Conservation (phyloP, 2,329 filamentous ascomycete species). For the Fusarium pseudograminearum region DNA sequence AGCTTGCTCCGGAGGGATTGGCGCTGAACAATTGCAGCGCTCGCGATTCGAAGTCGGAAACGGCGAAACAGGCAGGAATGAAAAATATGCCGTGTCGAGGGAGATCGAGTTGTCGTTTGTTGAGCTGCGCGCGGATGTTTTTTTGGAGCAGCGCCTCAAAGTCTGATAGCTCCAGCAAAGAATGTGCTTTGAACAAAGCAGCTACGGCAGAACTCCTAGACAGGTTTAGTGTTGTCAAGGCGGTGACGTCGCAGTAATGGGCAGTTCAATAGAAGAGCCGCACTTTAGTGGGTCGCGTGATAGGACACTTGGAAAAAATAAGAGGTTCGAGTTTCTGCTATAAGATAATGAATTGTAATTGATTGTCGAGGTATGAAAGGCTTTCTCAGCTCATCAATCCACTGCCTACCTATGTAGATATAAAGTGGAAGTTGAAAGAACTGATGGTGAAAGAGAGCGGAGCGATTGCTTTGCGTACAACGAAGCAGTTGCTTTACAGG, state of each 20-base stretch:
- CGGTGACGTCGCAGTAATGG: conserved; percentile 20
- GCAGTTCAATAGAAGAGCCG: conserved; percentile 22
- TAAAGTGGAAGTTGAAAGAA: neutral
- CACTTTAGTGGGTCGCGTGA: conserved; percentile 20
- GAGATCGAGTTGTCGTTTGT: conserved; percentile 24
- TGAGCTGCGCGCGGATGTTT: conserved; percentile 34
- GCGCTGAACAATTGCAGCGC: conserved; percentile 14
- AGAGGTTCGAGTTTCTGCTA: neutral
- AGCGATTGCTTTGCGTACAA: neutral
- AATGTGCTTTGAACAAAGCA: conserved; percentile 35
- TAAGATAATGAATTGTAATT: neutral
- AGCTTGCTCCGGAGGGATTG: conserved; percentile 21
- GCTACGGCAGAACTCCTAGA: conserved; percentile 31
- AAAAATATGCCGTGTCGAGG: neutral
- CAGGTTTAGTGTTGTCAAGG: conserved; percentile 18
- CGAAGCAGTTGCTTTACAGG: neutral
- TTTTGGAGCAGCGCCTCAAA: conserved; percentile 27
- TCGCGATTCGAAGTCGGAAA: neutral
- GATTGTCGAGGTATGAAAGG: neutral
- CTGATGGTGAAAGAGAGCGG: neutral
- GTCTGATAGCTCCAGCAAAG: conserved; percentile 44
- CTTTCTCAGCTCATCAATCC: neutral
- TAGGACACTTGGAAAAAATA: neutral
- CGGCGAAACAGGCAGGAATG: conserved; percentile 4
- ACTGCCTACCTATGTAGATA: neutral